Evolutionary conservation across 192 early-diverging fungal species (phyloP), one percentile per base, ranked within the genome.

Genomic region (Endogone sp.): DNA sequence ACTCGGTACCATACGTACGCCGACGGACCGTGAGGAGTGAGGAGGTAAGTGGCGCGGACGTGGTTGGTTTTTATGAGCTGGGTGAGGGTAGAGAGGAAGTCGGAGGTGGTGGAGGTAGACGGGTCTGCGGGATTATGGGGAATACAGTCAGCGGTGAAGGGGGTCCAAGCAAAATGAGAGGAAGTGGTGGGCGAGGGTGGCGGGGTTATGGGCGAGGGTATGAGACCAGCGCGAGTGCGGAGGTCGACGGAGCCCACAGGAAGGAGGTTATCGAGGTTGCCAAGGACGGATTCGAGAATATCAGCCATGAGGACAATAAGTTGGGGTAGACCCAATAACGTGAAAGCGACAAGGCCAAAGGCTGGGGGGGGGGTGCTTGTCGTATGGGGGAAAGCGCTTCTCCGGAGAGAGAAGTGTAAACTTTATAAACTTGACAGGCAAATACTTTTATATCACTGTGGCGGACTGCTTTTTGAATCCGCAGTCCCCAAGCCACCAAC

Each of bases 121-220:
- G 67, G 37, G 63, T 49, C 23, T 23, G 25, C 13, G 49, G 28
- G 9, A 10, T 31, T 6, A 60, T 24, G 30, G 23, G 60, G 60
- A 20, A 61, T 25, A 20, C 56, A 20, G 63, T 29, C n/a, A 29
- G 54, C 54, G 22, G 54, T 61, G 28, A 22, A 26, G 24, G 60
- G 71, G 71, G 58, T 31, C 29, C 56, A 60, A 56, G 44, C 49
- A 60, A 22, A 32, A 67, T 16, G 66, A 58, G 65, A 29, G 2
- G 27, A 4, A 3, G 37, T 29, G 2, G 61, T 20, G 66, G 16
- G 64, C 31, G 61, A 30, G 29, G 44, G 58, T 26, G 57, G 60
- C 23, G 25, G 25, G 56, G 56, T n/a, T n/a, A n/a, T 49, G 37
- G 1, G 37, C 6, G 37, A 16, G 37, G 37, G 16, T 0, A 49